Base-by-base conservation (phyloP, 192 early-diverging fungal species). In the Coemansia sp. region DNA sequence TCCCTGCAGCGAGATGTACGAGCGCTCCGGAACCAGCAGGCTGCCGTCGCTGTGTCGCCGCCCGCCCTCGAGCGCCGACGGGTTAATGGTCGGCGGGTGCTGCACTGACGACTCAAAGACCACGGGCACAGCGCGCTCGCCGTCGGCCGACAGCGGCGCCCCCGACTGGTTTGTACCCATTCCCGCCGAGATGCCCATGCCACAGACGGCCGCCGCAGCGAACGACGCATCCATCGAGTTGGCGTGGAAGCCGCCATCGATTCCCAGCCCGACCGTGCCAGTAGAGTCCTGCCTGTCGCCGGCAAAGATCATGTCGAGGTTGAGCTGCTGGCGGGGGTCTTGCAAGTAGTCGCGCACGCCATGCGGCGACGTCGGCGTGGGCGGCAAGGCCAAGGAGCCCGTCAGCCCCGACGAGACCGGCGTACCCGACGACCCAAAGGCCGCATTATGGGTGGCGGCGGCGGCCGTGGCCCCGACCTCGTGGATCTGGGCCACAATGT, bases 1-100 rank as follows among this genome's bases (percentile, higher is more conserved):
- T 5, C 87, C 87, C 38, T 82, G 76, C 23, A 89, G 55, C 22
- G 74, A 78, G 40, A 89, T 34, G 21, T 44, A 54, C 21, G 62
- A 29, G 14, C 75, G 75, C 44, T 64, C 71, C 1, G 64, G 25
- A 9, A 56, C 39, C 2, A 48, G 51, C 13, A 38, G 44, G 17
- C 27, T 46, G 36, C 34, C 37, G 32, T 20, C 54, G 35, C 18
- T 48, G 50, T 21, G 38, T 36, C 33, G 46, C 25, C 40, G 40
- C 35, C 39, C 41, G 37, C 19, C 47, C 14, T 53, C 31, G 26
- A 53, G 54, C 33, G 51, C 41, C 23, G 44, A 40, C 12, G 64
- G 60, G 27, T 28, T 58, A 35, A 64, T 51, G 22, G 75, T 38
- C 17, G 65, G 57, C 45, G 72, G 47, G 20, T 67, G 64, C 46